A percentile compares a stretch with the other conserved stretches of the same genome.
Evolutionary conservation across 202 grass and related monocot species (phyloP).

Genomic region (Miscanthus sacchariflorus): DNA sequence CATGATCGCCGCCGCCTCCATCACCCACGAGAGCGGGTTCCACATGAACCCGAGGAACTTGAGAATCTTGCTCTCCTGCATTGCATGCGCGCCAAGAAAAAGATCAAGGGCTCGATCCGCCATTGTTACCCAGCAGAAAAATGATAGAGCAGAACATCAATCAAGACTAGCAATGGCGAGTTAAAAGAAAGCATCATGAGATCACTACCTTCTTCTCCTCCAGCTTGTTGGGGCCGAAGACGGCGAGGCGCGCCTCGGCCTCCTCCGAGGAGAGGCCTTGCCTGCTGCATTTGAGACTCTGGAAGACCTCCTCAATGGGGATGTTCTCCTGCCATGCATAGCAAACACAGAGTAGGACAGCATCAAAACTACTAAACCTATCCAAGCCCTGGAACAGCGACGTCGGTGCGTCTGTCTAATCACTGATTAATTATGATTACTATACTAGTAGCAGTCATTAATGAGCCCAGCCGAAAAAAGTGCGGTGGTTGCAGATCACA

Average conservation of each 20-base stretch:
- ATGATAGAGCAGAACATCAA: too few relatives aligned
- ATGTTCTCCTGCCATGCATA: slow-evolving; percentile 62
- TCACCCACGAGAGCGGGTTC: slow-evolving; percentile 96
- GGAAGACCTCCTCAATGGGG: slow-evolving; percentile 86
- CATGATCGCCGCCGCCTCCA: slow-evolving; percentile 93
- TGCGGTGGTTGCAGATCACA: slow-evolving; percentile 35
- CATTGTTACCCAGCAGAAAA: too few relatives aligned
- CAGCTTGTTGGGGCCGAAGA: slow-evolving; percentile 89
- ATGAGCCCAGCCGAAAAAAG: neutral
- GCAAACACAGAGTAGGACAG: neutral
- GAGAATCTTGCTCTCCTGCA: slow-evolving; percentile 71
- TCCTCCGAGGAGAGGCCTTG: slow-evolving; percentile 64
- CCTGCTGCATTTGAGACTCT: slow-evolving; percentile 62
- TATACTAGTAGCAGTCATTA: neutral
- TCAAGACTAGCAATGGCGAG: too few relatives aligned
- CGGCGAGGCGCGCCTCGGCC: slow-evolving; percentile 49
- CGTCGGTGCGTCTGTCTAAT: neutral
- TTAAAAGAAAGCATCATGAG: too few relatives aligned
- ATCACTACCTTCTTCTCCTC: slow-evolving; percentile 70
- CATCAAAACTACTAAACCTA: neutral
- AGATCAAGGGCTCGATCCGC: neutral
- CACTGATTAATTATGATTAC: neutral
- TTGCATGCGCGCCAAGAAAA: slow-evolving; percentile 8
- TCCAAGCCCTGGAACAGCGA: slow-evolving; percentile 6
- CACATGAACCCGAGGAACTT: slow-evolving; percentile 97